Base-by-base conservation (phyloP, 1,139 yeast species). In the Pichia sp. region DNA sequence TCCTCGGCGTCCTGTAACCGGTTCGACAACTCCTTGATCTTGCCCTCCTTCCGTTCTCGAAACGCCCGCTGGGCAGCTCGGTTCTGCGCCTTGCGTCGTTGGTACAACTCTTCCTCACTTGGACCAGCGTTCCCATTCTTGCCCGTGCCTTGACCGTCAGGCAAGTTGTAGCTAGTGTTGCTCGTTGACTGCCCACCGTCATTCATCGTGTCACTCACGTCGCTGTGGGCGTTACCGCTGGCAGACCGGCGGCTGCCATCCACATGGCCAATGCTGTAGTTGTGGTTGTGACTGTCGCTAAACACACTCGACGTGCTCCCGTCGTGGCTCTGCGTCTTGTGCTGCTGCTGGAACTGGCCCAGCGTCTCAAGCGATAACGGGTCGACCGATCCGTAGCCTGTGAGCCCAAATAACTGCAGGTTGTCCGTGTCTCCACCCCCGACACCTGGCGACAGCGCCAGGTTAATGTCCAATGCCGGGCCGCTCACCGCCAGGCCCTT, bases 51-150 rank as follows among this genome's bases (percentile, higher is more conserved):
- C 51, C 96, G 80, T 68, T 88, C 95, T 60, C 97, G 76, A 71
- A 89, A 89, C 1, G 96, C 96, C 61, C 93, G 75, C 71, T 89
- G 97, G 0, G 96, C 96, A 5, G 93, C 95, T 64, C 97, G 75
- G 67, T 90, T 90, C 67, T 87, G 95, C 0, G 92, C 92, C 67
- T 85, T 88, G 52, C 87, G 78, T 67, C 82, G 83, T 61, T 75
- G 65, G 49, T 75, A 77, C 33, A 80, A 63, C 59, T 81, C 84
- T 30, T 77, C 79, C 51, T 80, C 84, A 6, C 73, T 43, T 24
- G 36, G 48, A 2, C 41, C 42, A 17, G 30, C 31, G 46, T 6
- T 42, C 20, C 31, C 44, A 14, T 41, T 41, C 14, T 16, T 16
- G 10, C 4, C 12, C 12, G 20, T 41, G 14, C 6, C 16, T 4